phyloP scores from a whole-genome alignment of 2,329 filamentous ascomycete species.

The Dactylellina leptospora region DNA sequence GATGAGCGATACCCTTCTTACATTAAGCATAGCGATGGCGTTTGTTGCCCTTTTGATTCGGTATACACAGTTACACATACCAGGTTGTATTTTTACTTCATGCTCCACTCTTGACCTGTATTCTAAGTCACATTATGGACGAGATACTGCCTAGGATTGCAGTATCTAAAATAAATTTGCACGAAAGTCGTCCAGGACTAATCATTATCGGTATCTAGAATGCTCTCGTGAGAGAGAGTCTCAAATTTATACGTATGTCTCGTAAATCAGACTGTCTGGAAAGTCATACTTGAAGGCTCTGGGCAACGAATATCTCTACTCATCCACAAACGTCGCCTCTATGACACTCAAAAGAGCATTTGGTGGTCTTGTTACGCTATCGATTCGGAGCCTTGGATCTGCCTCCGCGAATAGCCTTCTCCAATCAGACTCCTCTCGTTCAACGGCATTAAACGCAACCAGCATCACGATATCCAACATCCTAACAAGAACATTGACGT shows the following conservation, averaged over 20 bases:
- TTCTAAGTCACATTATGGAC: no score
- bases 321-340: conserved; percentile 36
- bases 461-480: conserved; percentile 59
- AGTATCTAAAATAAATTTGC: no score
- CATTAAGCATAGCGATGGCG: conserved; percentile 48
- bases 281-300: not conserved
- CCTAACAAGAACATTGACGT: not conserved
- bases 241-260: conserved; percentile 10
- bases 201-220: no score
- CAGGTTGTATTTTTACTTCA: no score
- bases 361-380: conserved; percentile 26
- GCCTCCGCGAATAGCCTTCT: conserved; percentile 56
- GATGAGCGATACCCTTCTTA: conserved; percentile 13
- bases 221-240: no score
- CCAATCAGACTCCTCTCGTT: conserved; percentile 60
- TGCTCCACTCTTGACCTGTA: no score
- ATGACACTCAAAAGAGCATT: conserved; percentile 31
- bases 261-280: conserved; percentile 36
- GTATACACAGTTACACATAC: no score
- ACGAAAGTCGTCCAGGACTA: no score
- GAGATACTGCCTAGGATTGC: no score
- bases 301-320: conserved; percentile 10
- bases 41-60: conserved; percentile 21
- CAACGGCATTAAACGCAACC: conserved; percentile 59
- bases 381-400: conserved; percentile 54